Evolutionary conservation across 2,329 filamentous ascomycete genomes (phyloP), one percentile per base, ranked within the genome.

Genomic region (Calonectria honghensis): DNA sequence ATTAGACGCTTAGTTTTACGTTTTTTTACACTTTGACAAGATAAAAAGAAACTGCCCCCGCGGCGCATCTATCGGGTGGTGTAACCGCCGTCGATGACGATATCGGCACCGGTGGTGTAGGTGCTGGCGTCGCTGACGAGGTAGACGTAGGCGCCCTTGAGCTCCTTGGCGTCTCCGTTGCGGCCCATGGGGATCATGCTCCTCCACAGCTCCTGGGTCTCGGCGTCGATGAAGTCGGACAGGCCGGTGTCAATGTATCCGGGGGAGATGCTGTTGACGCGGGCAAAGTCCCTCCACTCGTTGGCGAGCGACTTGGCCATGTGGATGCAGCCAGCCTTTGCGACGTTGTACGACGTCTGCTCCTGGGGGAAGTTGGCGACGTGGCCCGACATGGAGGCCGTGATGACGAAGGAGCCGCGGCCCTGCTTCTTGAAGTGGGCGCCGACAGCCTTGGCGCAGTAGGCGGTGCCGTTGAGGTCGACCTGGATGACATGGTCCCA

Each of bases 81-180:
- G 18, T 85, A 85, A 0, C 84, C 84, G 27, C 84, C 84, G 57
- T 90, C 88, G 75, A 90, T 87, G 63, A 89, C 73, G 39, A 89
- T 78, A 77, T 90, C 88, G 64, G 86, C 85, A 54, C 88, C 88
- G 14, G 88, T 90, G 78, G 86, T 88, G 81, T 89, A 90, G 20
- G 85, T 87, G 41, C 84, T 86, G 2, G 89, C 89, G 73, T 89
- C 88, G 35, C 87, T 89, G n/a, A 87, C 87, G 37, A 90, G 83
- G 79, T 90, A 90, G 48, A 90, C 82, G 76, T 90, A 91, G 18
- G 89, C 82, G 6, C 90, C 91, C 87, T 93, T 93, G 76, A 93
- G 85, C 85, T 93, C 92, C 86, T 91, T 92, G 4, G 91, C 91
- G 79, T 93, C 89, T 32, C 90, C 91, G 75, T 92, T 88, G 74